Evolutionary conservation across 495 filamentous ascomycete species (phyloP).

Genomic region (Penicillium steckii): DNA sequence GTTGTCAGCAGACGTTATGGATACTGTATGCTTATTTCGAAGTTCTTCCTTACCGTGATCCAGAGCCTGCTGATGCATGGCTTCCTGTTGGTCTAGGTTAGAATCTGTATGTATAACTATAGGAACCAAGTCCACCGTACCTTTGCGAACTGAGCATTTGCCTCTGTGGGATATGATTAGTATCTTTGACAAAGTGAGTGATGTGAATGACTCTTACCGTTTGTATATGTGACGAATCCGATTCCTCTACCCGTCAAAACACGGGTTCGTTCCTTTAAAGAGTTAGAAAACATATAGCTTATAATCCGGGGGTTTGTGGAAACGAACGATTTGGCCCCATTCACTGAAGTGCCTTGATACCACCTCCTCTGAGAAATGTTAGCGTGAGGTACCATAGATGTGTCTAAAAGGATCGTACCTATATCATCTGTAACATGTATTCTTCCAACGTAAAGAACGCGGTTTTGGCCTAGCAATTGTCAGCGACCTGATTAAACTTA

Average conservation of each 20-base stretch:
- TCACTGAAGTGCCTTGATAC: not conserved
- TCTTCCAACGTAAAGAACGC: slow-evolving; percentile 87
- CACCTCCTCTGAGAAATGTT: slow-evolving; percentile 70
- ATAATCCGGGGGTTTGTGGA: not conserved
- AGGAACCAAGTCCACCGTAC: not conserved
- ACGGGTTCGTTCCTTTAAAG: slow-evolving; percentile 63
- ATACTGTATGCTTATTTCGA: not conserved
- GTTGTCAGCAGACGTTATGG: not conserved
- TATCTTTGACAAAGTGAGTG: slow-evolving; percentile 39
- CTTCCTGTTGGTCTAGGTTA: slow-evolving; percentile 50
- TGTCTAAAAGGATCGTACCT: slow-evolving; percentile 22
- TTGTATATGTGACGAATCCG: slow-evolving; percentile 72
- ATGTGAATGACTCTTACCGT: slow-evolving; percentile 25
- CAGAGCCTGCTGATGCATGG: slow-evolving; percentile 83
- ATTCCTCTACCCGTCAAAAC: slow-evolving; percentile 92
- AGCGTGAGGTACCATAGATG: not conserved
- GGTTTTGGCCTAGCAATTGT: slow-evolving; percentile 60
- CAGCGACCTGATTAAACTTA: not conserved
- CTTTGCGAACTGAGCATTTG: slow-evolving; percentile 74
- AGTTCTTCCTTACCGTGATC: slow-evolving; percentile 61
- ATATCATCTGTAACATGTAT: slow-evolving; percentile 98
- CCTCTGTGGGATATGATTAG: slow-evolving; percentile 40
- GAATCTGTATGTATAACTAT: not conserved
- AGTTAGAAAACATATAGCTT: not conserved
- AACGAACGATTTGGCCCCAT: not conserved